Evolutionary conservation across 176 grass and related monocot genomes (phyloP).

Genomic region (Bolboschoenus planiculmis): DNA sequence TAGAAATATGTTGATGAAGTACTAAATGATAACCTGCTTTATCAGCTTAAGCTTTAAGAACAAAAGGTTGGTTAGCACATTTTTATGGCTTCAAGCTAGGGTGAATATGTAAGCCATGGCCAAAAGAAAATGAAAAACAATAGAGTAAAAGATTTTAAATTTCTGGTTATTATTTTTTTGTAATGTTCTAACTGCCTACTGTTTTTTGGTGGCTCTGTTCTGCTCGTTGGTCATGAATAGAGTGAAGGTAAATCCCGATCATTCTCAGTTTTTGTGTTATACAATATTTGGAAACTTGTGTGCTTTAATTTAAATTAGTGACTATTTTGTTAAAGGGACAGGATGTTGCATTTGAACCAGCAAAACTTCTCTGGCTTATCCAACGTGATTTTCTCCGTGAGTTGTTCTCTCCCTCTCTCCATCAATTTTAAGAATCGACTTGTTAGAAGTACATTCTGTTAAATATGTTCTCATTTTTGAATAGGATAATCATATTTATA

Average conservation of each 20-base stretch:
- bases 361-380: slow-evolving; percentile 96
- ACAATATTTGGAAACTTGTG: neutral
- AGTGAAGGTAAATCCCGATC: slow-evolving; percentile 74
- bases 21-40: neutral
- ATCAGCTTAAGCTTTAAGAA: neutral
- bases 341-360: slow-evolving; percentile 92
- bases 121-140: neutral
- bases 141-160: neutral
- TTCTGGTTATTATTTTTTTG: slow-evolving; percentile 15
- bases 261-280: neutral
- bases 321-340: slow-evolving; percentile 50
- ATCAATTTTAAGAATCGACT: neutral
- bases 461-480: neutral
- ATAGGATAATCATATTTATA: slow-evolving; percentile 7
- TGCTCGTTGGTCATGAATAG: slow-evolving; percentile 39
- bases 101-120: neutral
- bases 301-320: slow-evolving; percentile 5
- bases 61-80: neutral
- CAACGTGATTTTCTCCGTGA: slow-evolving; percentile 92
- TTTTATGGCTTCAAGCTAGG: neutral
- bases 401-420: slow-evolving; percentile 22
- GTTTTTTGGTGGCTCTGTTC: neutral
- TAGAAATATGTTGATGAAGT: neutral
- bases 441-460: neutral
- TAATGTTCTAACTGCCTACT: slow-evolving; percentile 39